Base-by-base conservation (phyloP, 2,329 filamentous ascomycete species). In the Colletotrichum spinosum region DNA sequence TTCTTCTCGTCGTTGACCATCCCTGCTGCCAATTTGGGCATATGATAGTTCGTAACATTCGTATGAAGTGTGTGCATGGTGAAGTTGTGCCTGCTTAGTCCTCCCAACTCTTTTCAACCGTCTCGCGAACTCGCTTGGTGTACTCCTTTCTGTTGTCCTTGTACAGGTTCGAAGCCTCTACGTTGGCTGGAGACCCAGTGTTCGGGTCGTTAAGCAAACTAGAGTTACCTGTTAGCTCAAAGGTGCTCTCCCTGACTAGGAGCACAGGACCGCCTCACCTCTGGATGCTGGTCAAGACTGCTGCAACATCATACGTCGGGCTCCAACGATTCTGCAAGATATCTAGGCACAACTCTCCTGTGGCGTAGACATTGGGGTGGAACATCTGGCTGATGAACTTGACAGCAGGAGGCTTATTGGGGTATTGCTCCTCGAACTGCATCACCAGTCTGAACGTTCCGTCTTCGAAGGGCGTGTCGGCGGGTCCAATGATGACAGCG, bases 381-480 rank as follows among this genome's bases (percentile, higher is more conserved):
- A 99, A 99, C 96, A 99, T 99, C 78, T 96, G 90, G 79, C 93
- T 97, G 77, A 99, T 97, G 78, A 99, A 99, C 77, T 98, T 98
- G 81, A 98, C 96, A 39, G 94, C 92, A 0, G 96, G 96, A 6
- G 96, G 96, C 78, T 98, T 98, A 82, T 98, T 99, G 37, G 96
- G 96, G 74, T 99, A 99, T 75, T 97, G 94, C 79, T 99, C 96
- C 77, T 98, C 96, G 72, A 99, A 99, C 76, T 97, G 94, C 95
- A 99, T 98, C 55, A 98, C 94, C 10, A 99, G 90, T 70, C 95
- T 87, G 78, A 99, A 99, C 25, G 96, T 99, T 68, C 96, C 96
- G 78, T 99, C 96, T 80, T 99, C 96, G 74, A 98, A 99, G 1
- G 96, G 95, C 1, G 96, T 99, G 75, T 99, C 96, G 66, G 93